Evolutionary conservation across 2,329 filamentous ascomycete genomes (phyloP), one percentile per base, ranked within the genome.

Genomic region (Graphiopsis chlorocephala): DNA sequence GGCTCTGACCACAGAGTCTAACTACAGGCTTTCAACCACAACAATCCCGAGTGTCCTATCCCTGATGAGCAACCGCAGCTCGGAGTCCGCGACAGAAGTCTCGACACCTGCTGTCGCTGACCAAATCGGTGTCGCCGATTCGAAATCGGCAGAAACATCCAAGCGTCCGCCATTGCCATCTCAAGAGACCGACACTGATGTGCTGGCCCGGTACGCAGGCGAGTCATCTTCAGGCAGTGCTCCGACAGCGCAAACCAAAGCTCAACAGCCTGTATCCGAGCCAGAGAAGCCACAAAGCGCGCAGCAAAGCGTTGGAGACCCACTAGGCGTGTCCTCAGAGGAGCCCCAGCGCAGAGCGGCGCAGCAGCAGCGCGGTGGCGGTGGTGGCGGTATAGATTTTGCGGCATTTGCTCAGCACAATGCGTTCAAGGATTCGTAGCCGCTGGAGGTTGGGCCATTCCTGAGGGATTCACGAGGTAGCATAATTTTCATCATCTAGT

Each of bases 281-380:
- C 53, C n/a, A 26, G 20, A 56, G 29, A n/a, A 23, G 53, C 31
- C 31, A 33, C 29, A 14, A 35, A 20, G n/a, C 7, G 29, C 26
- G n/a, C 48, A 48, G 15, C 38, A 31, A 17, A 61, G 10, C 87
- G 12, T 83, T 86, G 70, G 80, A 82, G 7, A 84, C 63, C 66
- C 68, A 7, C 53, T 69, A 3, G 65, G 70, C 17, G 65, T 68
- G 4, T 61, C 64, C 29, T 42, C 57, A 17, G 58, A 48, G n/a
- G 45, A 59, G 31, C 57, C 57, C 23, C 47, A 29, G 25, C 50
- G 42, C 14, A 63, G 60, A 28, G 38, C 38, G n/a, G 38, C 38
- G 8, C 60, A 62, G 25, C 42, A 26, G n/a, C 59, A 47, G 33
- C 61, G 35, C 25, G 55, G 10, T 28, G 45, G 23, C 38, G 23